A percentile compares a stretch with the other conserved stretches of the same genome.
Conservation (phyloP, 768 basidiomycete genomes). For the Epithele typhae region DNA sequence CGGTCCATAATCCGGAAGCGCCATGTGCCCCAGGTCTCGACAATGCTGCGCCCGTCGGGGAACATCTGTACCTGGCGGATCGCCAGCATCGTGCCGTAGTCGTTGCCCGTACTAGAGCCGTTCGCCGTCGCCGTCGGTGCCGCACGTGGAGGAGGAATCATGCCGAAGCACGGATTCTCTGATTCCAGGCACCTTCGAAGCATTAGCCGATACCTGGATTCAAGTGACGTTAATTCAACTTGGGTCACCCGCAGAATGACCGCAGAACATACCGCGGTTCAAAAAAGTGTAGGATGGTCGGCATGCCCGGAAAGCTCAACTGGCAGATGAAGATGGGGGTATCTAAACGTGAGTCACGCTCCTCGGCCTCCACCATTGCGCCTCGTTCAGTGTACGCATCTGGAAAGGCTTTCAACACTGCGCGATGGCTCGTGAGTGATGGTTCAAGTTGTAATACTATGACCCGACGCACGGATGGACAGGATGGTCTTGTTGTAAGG, state of each 20-base stretch:
- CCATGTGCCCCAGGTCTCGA: slow-evolving; percentile 65
- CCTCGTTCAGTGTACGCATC: slow-evolving; percentile 59
- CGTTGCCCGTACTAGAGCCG: slow-evolving; percentile 45
- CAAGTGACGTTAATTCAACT: not conserved
- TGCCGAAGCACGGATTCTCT: slow-evolving; percentile 79
- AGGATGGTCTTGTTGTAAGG: slow-evolving; percentile 67
- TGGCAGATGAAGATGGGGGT: slow-evolving; percentile 92
- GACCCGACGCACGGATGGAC: slow-evolving; percentile 49
- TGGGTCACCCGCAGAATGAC: not conserved
- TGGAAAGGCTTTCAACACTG: slow-evolving; percentile 71
- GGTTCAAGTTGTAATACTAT: slow-evolving; percentile 7
- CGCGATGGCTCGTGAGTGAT: not conserved
- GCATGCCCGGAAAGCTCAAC: slow-evolving; percentile 87
- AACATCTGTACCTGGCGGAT: slow-evolving; percentile 85
- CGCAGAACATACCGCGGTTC: slow-evolving; percentile 71
- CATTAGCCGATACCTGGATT: slow-evolving; percentile 82
- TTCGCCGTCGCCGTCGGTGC: slow-evolving; percentile 23
- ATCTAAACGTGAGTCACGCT: slow-evolving; percentile 72
- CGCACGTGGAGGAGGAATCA: slow-evolving; percentile 72
- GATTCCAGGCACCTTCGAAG: slow-evolving; percentile 89
- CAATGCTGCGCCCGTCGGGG: slow-evolving; percentile 85
- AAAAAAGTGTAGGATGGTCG: slow-evolving; percentile 87
- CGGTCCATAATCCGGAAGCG: slow-evolving; percentile 87
- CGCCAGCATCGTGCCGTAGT: slow-evolving; percentile 93
- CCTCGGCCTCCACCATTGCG: slow-evolving; percentile 64